Conservation (phyloP, 2,329 filamentous ascomycete genomes). For the Aotearoamyces nothofagi region DNA sequence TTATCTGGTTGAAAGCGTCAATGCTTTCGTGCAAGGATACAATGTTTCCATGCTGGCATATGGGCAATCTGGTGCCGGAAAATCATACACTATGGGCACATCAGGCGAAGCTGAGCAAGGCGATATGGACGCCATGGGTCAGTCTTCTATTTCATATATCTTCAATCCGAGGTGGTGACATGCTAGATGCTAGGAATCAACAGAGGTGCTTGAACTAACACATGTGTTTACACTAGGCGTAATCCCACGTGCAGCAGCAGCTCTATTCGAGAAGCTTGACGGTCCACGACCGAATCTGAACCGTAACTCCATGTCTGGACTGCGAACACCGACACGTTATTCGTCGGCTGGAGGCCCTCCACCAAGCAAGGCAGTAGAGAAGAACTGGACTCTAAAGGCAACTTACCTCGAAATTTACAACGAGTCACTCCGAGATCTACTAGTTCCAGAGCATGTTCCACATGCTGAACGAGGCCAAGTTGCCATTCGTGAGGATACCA, state of each 20-base stretch:
- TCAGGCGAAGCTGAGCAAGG: slow-evolving; percentile 69
- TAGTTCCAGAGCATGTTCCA: slow-evolving; percentile 62
- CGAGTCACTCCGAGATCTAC: slow-evolving; percentile 80
- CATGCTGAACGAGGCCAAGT: slow-evolving; percentile 59
- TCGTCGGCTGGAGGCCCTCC: slow-evolving; percentile 30
- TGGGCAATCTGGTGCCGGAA: slow-evolving; percentile 92
- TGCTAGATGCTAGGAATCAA: background rate
- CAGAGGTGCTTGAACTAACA: slow-evolving; percentile 1
- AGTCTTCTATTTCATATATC: slow-evolving; percentile 19
- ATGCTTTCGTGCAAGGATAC: slow-evolving; percentile 86
- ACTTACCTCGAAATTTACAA: slow-evolving; percentile 98
- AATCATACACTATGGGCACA: slow-evolving; percentile 98
- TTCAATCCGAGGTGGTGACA: background rate
- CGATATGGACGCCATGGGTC: slow-evolving; percentile 63
- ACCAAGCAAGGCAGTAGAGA: slow-evolving; percentile 32
- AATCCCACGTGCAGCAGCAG: slow-evolving; percentile 78
- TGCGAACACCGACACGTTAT: slow-evolving; percentile 68
- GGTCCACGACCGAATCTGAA: slow-evolving; percentile 25
- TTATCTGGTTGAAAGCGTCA: slow-evolving; percentile 80
- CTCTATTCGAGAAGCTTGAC: slow-evolving; percentile 79
- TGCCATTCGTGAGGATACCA: slow-evolving; percentile 86
- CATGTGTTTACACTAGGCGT: slow-evolving; percentile 44
- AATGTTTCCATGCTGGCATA: slow-evolving; percentile 97
- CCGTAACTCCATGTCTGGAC: slow-evolving; percentile 57
- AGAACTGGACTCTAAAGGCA: slow-evolving; percentile 81